Conservation (phyloP, 495 filamentous ascomycete species). For the Neurospora sp. region DNA sequence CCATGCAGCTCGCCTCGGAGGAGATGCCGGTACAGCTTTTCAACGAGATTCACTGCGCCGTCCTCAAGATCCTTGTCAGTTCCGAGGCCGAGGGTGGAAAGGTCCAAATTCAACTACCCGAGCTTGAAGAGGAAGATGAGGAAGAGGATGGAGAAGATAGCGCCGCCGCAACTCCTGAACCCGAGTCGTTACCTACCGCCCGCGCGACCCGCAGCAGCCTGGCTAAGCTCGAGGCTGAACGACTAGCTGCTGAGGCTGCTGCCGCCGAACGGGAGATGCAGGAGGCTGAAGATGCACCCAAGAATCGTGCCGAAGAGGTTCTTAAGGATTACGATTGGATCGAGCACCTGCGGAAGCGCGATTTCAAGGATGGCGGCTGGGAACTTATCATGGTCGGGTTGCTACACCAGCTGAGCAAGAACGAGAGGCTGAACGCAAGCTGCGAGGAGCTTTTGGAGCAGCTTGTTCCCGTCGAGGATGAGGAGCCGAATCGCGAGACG, state of each 20-base stretch:
- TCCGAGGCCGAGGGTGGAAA: slow-evolving; percentile 65
- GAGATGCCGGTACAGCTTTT: slow-evolving; percentile 80
- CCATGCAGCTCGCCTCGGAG: slow-evolving; percentile 67
- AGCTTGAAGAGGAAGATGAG: slow-evolving; percentile 60
- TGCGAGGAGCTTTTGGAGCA: slow-evolving; percentile 73
- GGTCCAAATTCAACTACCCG: slow-evolving; percentile 66
- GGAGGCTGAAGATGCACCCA: slow-evolving; percentile 29
- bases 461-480: slow-evolving; percentile 60
- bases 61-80: slow-evolving; percentile 78
- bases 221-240: slow-evolving; percentile 66
- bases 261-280: slow-evolving; percentile 33
- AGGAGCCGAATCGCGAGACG: slow-evolving; percentile 62
- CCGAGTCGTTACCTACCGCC: slow-evolving; percentile 49
- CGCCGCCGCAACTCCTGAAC: slow-evolving; percentile 53
- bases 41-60: slow-evolving; percentile 82
- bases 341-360: slow-evolving; percentile 66
- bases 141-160: slow-evolving; percentile 52
- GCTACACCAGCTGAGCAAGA: slow-evolving; percentile 71
- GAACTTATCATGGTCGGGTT: slow-evolving; percentile 80
- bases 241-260: slow-evolving; percentile 44
- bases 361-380: slow-evolving; percentile 89
- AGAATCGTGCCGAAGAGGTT: slow-evolving; percentile 74
- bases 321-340: slow-evolving; percentile 69
- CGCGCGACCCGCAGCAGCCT: slow-evolving; percentile 79
- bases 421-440: slow-evolving; percentile 51